Conservation (phyloP, 2,329 filamentous ascomycete genomes). For the Lasiodiplodia theobromae region DNA sequence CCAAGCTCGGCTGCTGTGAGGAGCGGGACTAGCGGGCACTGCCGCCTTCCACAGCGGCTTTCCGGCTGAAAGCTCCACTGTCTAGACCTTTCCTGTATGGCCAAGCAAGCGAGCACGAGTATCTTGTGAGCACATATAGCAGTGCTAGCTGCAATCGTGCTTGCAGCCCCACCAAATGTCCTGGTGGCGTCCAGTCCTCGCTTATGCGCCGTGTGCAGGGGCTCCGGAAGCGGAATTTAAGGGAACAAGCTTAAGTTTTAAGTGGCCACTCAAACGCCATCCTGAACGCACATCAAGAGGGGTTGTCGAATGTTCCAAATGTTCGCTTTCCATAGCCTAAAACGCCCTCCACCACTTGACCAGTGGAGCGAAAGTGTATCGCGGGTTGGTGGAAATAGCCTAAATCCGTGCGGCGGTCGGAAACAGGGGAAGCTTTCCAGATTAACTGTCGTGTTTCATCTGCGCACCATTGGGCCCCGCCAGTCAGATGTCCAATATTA, state of each 20-base stretch:
- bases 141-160: conserved; percentile 11
- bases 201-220: conserved; percentile 2
- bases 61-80: conserved; percentile 7
- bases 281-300: background rate
- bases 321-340: conserved; percentile 8
- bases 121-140: conserved; percentile 19
- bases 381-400: conserved; percentile 8
- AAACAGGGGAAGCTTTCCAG: conserved; percentile 5
- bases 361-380: background rate
- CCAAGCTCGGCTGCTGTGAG: background rate
- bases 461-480: background rate
- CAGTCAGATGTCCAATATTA: conserved; percentile 5
- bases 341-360: background rate
- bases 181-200: conserved; percentile 19
- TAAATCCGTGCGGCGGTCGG: conserved; percentile 18
- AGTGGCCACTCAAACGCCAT: background rate
- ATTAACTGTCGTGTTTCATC: conserved; percentile 15
- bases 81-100: background rate
- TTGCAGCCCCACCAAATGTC: conserved; percentile 3
- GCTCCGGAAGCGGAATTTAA: background rate
- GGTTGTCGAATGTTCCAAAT: background rate
- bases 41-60: conserved; percentile 2
- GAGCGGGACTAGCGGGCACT: background rate
- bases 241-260: conserved; percentile 17
- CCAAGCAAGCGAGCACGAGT: background rate